Percentiles rank a stretch among this genome's conserved stretches.
Evolutionary conservation across 148 eudicot genomes (phyloP).

Genomic region (Suaeda aralocaspica): DNA sequence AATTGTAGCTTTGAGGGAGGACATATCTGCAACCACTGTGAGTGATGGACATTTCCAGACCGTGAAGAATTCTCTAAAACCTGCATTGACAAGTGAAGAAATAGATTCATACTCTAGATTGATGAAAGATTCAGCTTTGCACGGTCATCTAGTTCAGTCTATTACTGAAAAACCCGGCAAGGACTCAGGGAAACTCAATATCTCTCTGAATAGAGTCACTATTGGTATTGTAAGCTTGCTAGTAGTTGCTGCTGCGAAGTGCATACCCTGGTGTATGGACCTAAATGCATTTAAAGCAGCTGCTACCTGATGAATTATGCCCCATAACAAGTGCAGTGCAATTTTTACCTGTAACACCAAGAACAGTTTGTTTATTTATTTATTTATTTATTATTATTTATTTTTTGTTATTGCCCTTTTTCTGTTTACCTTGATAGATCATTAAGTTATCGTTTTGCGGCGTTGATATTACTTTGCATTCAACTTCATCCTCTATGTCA

Average conservation of each 20-base stretch:
- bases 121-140: constrained; percentile 38
- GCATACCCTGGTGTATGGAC: constrained; percentile 22
- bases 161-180: constrained; percentile 13
- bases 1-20: constrained; percentile 80
- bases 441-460: no score
- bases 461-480: no score
- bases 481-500: no score
- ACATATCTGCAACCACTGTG: constrained; percentile 69
- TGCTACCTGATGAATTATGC: constrained; percentile 30
- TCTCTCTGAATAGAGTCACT: constrained; percentile 28
- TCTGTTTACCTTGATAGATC: no score
- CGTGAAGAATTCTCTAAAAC: constrained; percentile 52
- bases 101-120: constrained; percentile 51
- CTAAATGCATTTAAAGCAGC: constrained; percentile 12
- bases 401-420: no score
- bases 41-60: constrained; percentile 59
- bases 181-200: constrained; percentile 13
- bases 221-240: constrained; percentile 36
- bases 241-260: constrained; percentile 35
- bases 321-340: background rate
- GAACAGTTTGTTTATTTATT: background rate
- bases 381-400: no score
- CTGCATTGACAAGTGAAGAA: constrained; percentile 52
- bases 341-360: background rate
- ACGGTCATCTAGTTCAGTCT: constrained; percentile 19